Conservation (phyloP, 805 yeast genomes). For the Candida rishiriensis region DNA sequence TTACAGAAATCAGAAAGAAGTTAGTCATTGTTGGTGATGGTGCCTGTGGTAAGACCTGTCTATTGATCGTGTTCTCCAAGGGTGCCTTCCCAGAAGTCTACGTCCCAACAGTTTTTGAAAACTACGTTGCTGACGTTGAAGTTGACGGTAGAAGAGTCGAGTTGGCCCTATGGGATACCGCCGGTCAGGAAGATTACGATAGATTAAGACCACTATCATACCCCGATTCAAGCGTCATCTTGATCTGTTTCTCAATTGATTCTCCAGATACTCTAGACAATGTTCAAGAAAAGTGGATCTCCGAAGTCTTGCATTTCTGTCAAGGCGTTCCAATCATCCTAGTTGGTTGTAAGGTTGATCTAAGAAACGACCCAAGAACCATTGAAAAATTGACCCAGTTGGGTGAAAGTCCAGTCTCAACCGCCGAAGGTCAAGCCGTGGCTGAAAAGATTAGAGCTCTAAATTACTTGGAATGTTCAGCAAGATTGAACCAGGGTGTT, state of each 20-base stretch:
- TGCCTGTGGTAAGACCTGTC: conserved; percentile 95
- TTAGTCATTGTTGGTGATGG: conserved; percentile 96
- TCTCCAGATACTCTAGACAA: conserved; percentile 89
- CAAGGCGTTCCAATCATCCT: conserved; percentile 89
- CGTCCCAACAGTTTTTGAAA: conserved; percentile 95
- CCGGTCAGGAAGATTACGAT: conserved; percentile 97
- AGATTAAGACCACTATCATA: conserved; percentile 87
- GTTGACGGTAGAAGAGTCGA: conserved; percentile 90
- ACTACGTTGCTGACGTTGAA: conserved; percentile 95
- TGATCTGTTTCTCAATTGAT: conserved; percentile 88
- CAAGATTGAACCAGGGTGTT: conserved; percentile 86
- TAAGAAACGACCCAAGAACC: conserved; percentile 77
- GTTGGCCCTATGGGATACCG: conserved; percentile 96
- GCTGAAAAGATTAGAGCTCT: conserved; percentile 88
- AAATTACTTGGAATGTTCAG: conserved; percentile 87
- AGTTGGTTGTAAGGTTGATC: conserved; percentile 89
- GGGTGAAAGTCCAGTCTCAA: conserved; percentile 74
- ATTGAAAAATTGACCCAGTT: conserved; percentile 70
- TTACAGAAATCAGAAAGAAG: conserved; percentile 65
- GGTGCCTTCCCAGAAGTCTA: conserved; percentile 92
- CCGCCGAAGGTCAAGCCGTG: conserved; percentile 80
- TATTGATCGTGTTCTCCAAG: conserved; percentile 78
- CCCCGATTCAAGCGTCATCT: conserved; percentile 88
- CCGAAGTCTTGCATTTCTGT: conserved; percentile 91
- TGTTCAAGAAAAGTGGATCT: conserved; percentile 94